These are phyloP conservation scores for Penicillium simplicissimum DNA, from an alignment of 495 filamentous ascomycete genomes.

Conservation along the genomic window DNA sequence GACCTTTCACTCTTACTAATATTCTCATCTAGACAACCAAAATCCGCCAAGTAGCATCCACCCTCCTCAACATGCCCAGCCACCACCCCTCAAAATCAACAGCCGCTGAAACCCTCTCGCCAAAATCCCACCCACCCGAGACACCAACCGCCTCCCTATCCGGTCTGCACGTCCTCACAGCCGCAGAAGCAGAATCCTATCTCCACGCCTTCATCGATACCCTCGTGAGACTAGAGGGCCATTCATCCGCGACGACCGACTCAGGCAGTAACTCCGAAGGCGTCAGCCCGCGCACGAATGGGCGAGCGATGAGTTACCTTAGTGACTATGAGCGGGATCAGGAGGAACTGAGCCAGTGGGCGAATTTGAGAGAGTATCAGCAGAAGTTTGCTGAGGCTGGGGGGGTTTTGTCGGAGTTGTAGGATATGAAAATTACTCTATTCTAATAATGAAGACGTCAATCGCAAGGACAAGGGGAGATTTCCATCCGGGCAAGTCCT, in stretches of 20 bases:
- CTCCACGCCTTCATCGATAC: conserved; percentile 68
- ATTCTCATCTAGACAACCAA: conserved; percentile 53
- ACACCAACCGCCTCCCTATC: conserved; percentile 19
- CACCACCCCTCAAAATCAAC: conserved; percentile 22
- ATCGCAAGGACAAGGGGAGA: too few relatives aligned
- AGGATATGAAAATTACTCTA: neutral
- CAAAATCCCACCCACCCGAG: conserved; percentile 7
- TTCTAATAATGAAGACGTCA: too few relatives aligned
- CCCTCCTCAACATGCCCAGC: conserved; percentile 63
- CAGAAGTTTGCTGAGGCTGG: conserved; percentile 66
- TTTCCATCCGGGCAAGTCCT: too few relatives aligned
- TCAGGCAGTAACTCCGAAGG: conserved; percentile 12
- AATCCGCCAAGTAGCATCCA: conserved; percentile 75
- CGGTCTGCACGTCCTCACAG: conserved; percentile 37
- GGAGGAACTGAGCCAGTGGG: conserved; percentile 70
- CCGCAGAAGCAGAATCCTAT: conserved; percentile 59
- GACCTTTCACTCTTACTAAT: conserved; percentile 7
- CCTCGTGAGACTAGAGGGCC: conserved; percentile 65
- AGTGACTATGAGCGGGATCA: conserved; percentile 64
- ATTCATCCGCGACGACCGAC: conserved; percentile 22
- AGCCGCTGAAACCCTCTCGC: conserved; percentile 11
- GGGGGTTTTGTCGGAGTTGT: conserved; percentile 46
- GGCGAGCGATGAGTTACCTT: conserved; percentile 44
- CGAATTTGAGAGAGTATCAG: conserved; percentile 72
- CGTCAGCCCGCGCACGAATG: conserved; percentile 31